Base-by-base conservation (phyloP, 495 filamentous ascomycete species). In the Cairneyella variabilis region DNA sequence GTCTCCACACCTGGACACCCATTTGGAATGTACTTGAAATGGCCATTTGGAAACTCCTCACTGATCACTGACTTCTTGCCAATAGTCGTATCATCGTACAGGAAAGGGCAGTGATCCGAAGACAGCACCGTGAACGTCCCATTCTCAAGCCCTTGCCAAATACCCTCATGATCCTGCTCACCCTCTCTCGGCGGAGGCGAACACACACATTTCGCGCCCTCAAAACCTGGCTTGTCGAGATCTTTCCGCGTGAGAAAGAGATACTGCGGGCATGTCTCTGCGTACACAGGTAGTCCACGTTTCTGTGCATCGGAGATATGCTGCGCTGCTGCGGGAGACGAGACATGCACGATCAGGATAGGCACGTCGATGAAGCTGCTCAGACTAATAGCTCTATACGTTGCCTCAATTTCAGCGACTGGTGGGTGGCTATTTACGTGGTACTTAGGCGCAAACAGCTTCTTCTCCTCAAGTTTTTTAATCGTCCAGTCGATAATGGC, bases 261-360 rank as follows among this genome's bases (percentile, higher is more conserved):
- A 58, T 85, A 85, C 50, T 85, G 81, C 6, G 82, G 82, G 59
- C 81, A 84, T 9, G 81, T 85, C 64, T 85, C 82, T 12, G 78
- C 82, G 59, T 82, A 76, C 3, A 85, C 69, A 1, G 81, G 80
- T 20, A 83, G 69, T 0, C 76, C 69, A 34, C 64, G 58, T 1
- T 74, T 79, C 56, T 85, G 81, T 3, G 82, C 82, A 9, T 66
- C 53, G 18, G 77, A 71, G 58, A 85, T 79, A 48, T 76, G 71
- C n/a, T 56, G 53, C 7, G 77, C 71, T 0, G 79, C 79, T 9
- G 66, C 62, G 7, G 71, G 71, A 3, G 75, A 76, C 38, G 74
- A 79, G 34, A 83, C 76, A 63, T 84, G 80, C 20, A 84, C 81
- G 18, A 85, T 71, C 3, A 84, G 66, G 42, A 60, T 55, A 0